phyloP scores from a whole-genome alignment of 2,329 filamentous ascomycete genomes.

The Apiospora marii region DNA sequence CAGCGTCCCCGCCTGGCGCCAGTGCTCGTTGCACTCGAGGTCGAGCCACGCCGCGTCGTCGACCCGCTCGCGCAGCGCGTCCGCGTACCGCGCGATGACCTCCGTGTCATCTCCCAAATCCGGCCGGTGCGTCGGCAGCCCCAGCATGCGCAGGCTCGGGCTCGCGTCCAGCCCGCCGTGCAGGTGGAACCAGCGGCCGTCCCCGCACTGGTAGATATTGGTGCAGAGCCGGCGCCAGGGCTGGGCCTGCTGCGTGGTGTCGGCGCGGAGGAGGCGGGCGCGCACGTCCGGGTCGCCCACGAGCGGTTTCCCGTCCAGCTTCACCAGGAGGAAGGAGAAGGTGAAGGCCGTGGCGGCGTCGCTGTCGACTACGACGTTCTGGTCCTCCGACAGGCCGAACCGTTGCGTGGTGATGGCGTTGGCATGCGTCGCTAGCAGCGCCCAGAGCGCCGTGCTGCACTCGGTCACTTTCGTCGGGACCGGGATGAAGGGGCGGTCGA shows the following conservation, averaged over 20 bases:
- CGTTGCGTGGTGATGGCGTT: slow-evolving; percentile 37
- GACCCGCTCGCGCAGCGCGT: neutral
- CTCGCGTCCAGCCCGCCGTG: slow-evolving; percentile 37
- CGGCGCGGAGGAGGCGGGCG: slow-evolving; percentile 36
- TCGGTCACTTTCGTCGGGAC: slow-evolving; percentile 42
- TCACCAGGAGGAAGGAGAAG: slow-evolving; percentile 39
- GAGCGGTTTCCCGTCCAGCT: slow-evolving; percentile 34
- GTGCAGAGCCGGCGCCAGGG: slow-evolving; percentile 42
- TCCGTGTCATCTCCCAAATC: slow-evolving; percentile 41
- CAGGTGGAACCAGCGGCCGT: slow-evolving; percentile 34
- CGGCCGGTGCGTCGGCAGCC: slow-evolving; percentile 35
- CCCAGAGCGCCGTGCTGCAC: slow-evolving; percentile 42
- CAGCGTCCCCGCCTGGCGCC: slow-evolving; percentile 39
- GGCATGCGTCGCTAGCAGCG: slow-evolving; percentile 40
- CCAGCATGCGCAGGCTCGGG: slow-evolving; percentile 43
- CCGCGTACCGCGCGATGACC: slow-evolving; percentile 33
- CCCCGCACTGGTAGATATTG: slow-evolving; percentile 35
- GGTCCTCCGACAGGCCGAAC: slow-evolving; percentile 28
- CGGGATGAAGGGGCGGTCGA: slow-evolving; percentile 38
- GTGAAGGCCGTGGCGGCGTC: slow-evolving; percentile 41
- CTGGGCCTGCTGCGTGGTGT: slow-evolving; percentile 35
- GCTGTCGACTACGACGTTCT: slow-evolving; percentile 39
- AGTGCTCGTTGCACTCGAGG: slow-evolving; percentile 30
- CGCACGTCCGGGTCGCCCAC: slow-evolving; percentile 34
- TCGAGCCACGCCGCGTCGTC: slow-evolving; percentile 31